Percentiles rank a stretch among this genome's conserved stretches.
phyloP scores from a whole-genome alignment of 805 yeast species.

The Yamadazyma ubonensis region DNA sequence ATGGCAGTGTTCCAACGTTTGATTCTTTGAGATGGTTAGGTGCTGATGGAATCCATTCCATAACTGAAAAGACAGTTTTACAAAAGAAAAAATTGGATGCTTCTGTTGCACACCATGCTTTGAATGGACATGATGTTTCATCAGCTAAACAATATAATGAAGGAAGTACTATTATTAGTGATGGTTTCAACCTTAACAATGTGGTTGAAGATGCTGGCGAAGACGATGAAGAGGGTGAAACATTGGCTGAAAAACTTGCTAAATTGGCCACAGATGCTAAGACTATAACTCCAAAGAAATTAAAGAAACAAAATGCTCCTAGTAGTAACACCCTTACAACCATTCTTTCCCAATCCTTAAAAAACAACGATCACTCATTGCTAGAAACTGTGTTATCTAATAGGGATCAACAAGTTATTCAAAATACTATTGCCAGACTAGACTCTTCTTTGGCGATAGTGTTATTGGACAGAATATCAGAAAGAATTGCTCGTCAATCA shows the following conservation, averaged over 20 bases:
- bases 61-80: slow-evolving; percentile 26
- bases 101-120: slow-evolving; percentile 43
- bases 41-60: slow-evolving; percentile 19
- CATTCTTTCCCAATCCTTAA: slow-evolving; percentile 84
- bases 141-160: slow-evolving; percentile 59
- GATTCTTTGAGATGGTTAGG: slow-evolving; percentile 53
- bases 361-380: slow-evolving; percentile 80
- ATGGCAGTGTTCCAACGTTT: slow-evolving; percentile 55
- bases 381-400: slow-evolving; percentile 77
- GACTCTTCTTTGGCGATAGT: slow-evolving; percentile 50
- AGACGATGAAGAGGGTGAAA: slow-evolving; percentile 45
- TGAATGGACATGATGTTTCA: slow-evolving; percentile 51
- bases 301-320: slow-evolving; percentile 36
- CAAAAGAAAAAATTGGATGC: slow-evolving; percentile 29
- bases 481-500: slow-evolving; percentile 50
- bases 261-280: slow-evolving; percentile 42
- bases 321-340: slow-evolving; percentile 71
- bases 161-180: slow-evolving; percentile 56
- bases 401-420: slow-evolving; percentile 49
- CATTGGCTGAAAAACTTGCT: slow-evolving; percentile 31
- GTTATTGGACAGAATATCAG: slow-evolving; percentile 52
- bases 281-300: slow-evolving; percentile 25
- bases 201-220: slow-evolving; percentile 47
- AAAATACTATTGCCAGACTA: slow-evolving; percentile 48
- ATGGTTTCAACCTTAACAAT: slow-evolving; percentile 63